Base-by-base conservation (phyloP, 495 filamentous ascomycete species). In the Rhypophila decipiens region DNA sequence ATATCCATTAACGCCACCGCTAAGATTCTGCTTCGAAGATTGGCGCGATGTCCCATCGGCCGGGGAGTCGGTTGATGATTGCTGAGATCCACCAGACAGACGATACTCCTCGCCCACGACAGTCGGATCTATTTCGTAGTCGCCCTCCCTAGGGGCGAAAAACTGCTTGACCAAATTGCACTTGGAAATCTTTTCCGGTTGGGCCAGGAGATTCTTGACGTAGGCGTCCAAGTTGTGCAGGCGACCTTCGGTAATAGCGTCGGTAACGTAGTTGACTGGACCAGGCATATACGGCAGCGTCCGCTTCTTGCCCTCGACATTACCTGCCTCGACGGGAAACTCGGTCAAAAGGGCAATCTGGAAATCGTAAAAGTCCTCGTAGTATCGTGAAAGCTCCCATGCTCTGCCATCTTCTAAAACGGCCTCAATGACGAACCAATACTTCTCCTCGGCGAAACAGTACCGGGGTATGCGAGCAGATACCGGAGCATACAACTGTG, bases 301-400 rank as follows among this genome's bases (percentile, higher is more conserved):
- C 24, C 93, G 82, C 44, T 85, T 80, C 53, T 83, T 82, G 34
- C 79, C 78, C 40, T 80, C 81, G 44, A 86, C 86, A 22, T 85
- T 86, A 19, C 93, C 91, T 22, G 93, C 90, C 60, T 97, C 94
- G 13, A 87, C 82, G 29, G 93, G 91, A 60, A 96, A 97, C 55
- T 95, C 88, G 34, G 88, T 90, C 37, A 98, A 74, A 5, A 98
- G 84, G 15, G 87, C 84, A 61, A 97, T 97, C 64, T 98, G 93
- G 67, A 97, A 95, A 60, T 97, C 93, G 66, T 97, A 98, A 62
- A 98, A 98, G 63, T 98, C 94, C 60, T 96, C 88, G 59, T 98
- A 98, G 58, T 90, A 93, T 40, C 93, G 80, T 41, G 87, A 88
- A 36, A 98, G 69, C 60, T 94, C 89, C 90, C 91, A 97, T 56